Conservation (phyloP, 371 early-diverging fungal genomes). For the Apophysomyces elegans region DNA sequence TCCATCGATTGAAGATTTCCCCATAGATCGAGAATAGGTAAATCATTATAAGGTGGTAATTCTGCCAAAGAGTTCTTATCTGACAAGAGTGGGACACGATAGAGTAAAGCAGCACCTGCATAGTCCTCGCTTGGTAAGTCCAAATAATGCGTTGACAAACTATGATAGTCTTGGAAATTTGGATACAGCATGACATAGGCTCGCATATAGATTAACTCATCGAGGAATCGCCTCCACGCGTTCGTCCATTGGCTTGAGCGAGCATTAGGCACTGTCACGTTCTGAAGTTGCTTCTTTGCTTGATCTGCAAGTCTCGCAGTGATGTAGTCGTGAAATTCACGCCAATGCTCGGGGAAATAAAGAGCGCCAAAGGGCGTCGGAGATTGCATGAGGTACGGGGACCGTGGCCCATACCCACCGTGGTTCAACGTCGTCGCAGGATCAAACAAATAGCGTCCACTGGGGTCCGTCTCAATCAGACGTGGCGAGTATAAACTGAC, state of each 20-base stretch:
- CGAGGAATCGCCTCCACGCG: constrained; percentile 67
- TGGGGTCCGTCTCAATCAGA: constrained; percentile 39
- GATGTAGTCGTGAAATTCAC: constrained; percentile 69
- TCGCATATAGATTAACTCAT: constrained; percentile 65
- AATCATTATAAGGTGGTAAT: constrained; percentile 23
- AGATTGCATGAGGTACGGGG: constrained; percentile 58
- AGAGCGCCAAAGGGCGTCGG: constrained; percentile 59
- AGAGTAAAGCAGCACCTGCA: constrained; percentile 39
- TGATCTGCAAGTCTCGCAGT: constrained; percentile 58
- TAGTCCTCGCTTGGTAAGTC: constrained; percentile 49
- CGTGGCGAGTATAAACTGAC: constrained; percentile 66
- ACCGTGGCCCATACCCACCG: constrained; percentile 27
- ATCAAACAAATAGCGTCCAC: constrained; percentile 32
- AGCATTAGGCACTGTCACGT: constrained; percentile 46
- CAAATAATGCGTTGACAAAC: constrained; percentile 60
- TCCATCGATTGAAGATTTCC: constrained; percentile 39
- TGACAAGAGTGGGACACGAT: constrained; percentile 56
- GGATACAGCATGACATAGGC: constrained; percentile 69
- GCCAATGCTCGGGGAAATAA: constrained; percentile 72
- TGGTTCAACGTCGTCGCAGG: constrained; percentile 27
- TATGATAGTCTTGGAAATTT: constrained; percentile 49
- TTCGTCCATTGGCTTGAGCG: constrained; percentile 61
- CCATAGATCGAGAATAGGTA: constrained; percentile 60
- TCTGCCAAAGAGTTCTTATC: constrained; percentile 32
- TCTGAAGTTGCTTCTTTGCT: constrained; percentile 43